phyloP scores from a whole-genome alignment of 805 yeast species.

The Pichia cephalocereana region DNA sequence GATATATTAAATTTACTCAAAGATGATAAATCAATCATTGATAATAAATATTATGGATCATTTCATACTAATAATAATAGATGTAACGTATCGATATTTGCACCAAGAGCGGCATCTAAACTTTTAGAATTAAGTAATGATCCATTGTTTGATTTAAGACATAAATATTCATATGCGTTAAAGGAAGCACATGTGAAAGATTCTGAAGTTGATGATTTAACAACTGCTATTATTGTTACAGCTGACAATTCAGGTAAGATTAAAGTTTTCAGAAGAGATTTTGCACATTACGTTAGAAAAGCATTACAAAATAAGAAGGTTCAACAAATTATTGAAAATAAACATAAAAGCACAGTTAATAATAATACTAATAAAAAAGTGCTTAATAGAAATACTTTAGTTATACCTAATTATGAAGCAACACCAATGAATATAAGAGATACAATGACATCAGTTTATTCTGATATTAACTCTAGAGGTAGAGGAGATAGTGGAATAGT shows the following conservation, averaged over 20 bases:
- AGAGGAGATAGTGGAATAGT: conserved; percentile 6
- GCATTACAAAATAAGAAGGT: conserved; percentile 10
- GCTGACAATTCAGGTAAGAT: conserved; percentile 69
- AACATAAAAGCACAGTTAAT: not conserved
- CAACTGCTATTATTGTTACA: conserved; percentile 51
- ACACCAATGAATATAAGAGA: conserved; percentile 1
- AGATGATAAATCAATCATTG: conserved; percentile 30
- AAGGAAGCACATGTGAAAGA: conserved; percentile 5
- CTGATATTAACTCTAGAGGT: conserved; percentile 7
- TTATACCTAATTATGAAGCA: conserved; percentile 3
- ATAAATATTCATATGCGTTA: conserved; percentile 7
- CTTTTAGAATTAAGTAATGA: conserved; percentile 68
- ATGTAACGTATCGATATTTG: conserved; percentile 70
- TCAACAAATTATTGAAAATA: conserved; percentile 1
- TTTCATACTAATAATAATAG: conserved; percentile 71
- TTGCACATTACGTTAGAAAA: conserved; percentile 42
- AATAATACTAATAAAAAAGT: conserved; percentile 1
- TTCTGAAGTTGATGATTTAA: conserved; percentile 27
- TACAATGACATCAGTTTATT: conserved; percentile 6
- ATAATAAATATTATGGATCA: conserved; percentile 53
- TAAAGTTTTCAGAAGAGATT: conserved; percentile 73
- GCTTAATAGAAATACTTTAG: conserved; percentile 2
- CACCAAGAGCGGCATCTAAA: conserved; percentile 60
- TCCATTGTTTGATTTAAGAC: conserved; percentile 56
- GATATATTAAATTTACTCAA: conserved; percentile 16